phyloP scores from a whole-genome alignment of 2,329 filamentous ascomycete genomes.

The Aspergillus aculeatinus region DNA sequence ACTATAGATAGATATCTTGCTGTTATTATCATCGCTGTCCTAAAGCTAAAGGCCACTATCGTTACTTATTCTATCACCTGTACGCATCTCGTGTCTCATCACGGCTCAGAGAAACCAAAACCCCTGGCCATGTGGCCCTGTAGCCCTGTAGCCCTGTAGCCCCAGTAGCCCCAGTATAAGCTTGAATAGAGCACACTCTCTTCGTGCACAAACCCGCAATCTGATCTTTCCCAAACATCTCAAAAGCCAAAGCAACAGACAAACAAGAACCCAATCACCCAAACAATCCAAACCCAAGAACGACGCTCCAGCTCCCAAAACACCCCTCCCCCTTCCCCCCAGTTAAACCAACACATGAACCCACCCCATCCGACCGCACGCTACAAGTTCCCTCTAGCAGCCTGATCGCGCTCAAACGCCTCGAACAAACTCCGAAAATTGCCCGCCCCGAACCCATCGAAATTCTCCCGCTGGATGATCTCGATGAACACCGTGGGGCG shows the following conservation, averaged over 20 bases:
- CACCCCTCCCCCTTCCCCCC: no score
- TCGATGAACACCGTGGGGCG: slow-evolving; percentile 89
- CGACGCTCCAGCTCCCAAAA: no score
- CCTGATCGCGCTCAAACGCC: slow-evolving; percentile 61
- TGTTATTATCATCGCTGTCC: neutral
- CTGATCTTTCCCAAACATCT: neutral
- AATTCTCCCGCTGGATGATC: slow-evolving; percentile 85
- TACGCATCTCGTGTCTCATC: neutral
- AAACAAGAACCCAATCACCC: neutral
- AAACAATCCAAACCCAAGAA: no score
- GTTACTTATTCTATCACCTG: neutral
- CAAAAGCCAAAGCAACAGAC: neutral
- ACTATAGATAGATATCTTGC: neutral
- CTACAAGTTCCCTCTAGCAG: slow-evolving; percentile 2
- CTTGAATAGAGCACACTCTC: no score
- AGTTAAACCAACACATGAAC: no score
- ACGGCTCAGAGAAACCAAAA: neutral
- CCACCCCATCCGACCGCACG: neutral
- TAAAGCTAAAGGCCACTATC: neutral
- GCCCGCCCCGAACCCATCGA: slow-evolving; percentile 85
- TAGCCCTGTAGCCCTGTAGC: no score
- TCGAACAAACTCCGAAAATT: slow-evolving; percentile 94
- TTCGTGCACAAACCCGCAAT: no score
- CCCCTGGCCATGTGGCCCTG: neutral
- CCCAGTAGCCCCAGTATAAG: no score